Conservation (phyloP, 2,329 filamentous ascomycete genomes). For the Exophiala calicioides region DNA sequence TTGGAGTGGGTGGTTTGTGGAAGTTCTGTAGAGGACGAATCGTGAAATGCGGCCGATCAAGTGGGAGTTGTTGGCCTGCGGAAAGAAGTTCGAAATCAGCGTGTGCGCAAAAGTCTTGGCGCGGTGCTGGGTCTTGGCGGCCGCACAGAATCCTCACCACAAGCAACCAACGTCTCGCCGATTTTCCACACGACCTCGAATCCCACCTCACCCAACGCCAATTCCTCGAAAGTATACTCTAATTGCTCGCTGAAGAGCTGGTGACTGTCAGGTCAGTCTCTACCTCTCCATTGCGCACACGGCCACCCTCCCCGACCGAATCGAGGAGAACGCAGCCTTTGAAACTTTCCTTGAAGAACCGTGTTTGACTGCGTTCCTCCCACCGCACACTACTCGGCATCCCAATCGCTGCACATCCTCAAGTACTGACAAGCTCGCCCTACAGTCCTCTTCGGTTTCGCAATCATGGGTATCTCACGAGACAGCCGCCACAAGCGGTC, state of each 20-base stretch:
- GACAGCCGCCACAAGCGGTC: conserved; percentile 99
- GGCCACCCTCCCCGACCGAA: background rate
- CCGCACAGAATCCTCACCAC: no score
- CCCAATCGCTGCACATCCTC: background rate
- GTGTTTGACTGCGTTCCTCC: background rate
- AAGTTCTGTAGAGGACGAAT: conserved; percentile 1
- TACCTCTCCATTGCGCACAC: background rate
- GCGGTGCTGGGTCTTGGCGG: conserved; percentile 2
- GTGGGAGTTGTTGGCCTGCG: no score
- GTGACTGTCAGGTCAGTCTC: conserved; percentile 26
- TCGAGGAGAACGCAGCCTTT: background rate
- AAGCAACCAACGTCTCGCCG: no score
- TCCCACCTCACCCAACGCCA: conserved; percentile 10
- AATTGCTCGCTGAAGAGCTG: conserved; percentile 28
- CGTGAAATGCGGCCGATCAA: background rate
- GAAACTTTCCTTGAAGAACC: background rate
- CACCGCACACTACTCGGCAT: background rate
- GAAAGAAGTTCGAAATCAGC: conserved; percentile 1
- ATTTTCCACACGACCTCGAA: no score
- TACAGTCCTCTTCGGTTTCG: conserved; percentile 59
- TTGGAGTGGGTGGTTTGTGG: conserved; percentile 3
- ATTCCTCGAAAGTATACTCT: conserved; percentile 20
- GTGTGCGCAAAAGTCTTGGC: conserved; percentile 8
- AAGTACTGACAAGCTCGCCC: conserved; percentile 13
- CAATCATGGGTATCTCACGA: conserved; percentile 99